These are phyloP conservation scores for Hypsizygus ulmarius DNA, from an alignment of 1,284 basidiomycete species.

Conservation along the genomic window DNA sequence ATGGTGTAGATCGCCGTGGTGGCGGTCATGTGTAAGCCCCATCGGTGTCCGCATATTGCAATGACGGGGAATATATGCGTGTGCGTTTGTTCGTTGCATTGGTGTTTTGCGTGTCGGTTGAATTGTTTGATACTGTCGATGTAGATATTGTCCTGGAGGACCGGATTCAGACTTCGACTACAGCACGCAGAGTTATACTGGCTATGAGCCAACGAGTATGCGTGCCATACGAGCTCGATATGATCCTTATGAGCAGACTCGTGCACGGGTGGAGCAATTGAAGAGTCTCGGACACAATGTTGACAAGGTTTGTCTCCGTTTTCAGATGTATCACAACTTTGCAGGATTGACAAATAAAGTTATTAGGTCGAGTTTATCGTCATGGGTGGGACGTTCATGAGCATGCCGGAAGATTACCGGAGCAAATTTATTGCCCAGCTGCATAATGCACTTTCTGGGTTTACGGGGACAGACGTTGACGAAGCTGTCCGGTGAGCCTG, in stretches of 20 bases:
- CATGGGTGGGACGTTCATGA: conserved; percentile 99
- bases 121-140: not conserved
- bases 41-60: conserved; percentile 98
- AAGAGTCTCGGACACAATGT: conserved; percentile 94
- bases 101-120: not conserved
- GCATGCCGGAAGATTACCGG: conserved; percentile 95
- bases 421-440: conserved; percentile 93
- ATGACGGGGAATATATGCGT: conserved; percentile 99
- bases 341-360: not conserved
- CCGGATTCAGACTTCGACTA: conserved; percentile 99
- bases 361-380: conserved; percentile 93
- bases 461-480: conserved; percentile 90
- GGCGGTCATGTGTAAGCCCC: conserved; percentile 99
- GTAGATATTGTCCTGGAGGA: conserved; percentile 97
- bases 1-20: conserved; percentile 89
- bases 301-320: conserved; percentile 73
- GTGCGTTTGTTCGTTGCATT: conserved; percentile 42
- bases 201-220: conserved; percentile 99
- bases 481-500: conserved; percentile 83
- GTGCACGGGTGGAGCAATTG: conserved; percentile 93
- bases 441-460: conserved; percentile 96
- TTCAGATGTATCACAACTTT: not conserved
- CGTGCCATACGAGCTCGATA: conserved; percentile 97
- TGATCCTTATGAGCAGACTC: conserved; percentile 97
- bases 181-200: conserved; percentile 97